Percentiles rank a stretch among this genome's conserved stretches.
phyloP scores from a whole-genome alignment of 768 basidiomycete species.

The Suillus placidus region DNA sequence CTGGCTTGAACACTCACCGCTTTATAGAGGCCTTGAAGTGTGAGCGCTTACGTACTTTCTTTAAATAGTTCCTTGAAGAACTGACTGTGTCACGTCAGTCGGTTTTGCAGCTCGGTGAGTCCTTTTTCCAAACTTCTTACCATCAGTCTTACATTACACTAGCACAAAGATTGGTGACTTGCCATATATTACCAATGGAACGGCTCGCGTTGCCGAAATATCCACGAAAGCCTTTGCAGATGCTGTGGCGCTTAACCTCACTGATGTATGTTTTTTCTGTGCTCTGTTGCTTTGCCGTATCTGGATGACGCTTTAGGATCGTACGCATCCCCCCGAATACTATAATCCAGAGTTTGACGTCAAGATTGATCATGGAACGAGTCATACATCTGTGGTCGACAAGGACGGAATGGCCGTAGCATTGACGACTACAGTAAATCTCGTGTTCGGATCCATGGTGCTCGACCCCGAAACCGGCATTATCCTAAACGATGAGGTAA shows the following conservation, averaged over 20 bases:
- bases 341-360: conserved; percentile 85
- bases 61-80: conserved; percentile 19
- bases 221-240: conserved; percentile 70
- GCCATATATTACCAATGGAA: conserved; percentile 55
- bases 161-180: conserved; percentile 88
- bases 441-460: conserved; percentile 86
- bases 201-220: conserved; percentile 61
- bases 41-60: conserved; percentile 33
- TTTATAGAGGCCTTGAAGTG: conserved; percentile 86
- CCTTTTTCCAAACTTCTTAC: neutral
- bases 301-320: conserved; percentile 52
- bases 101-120: conserved; percentile 65
- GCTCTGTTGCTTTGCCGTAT: conserved; percentile 10
- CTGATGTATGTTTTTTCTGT: conserved; percentile 63
- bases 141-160: conserved; percentile 20
- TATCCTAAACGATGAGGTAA: conserved; percentile 84
- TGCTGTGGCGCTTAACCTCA: conserved; percentile 65
- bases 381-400: conserved; percentile 85
- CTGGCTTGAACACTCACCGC: conserved; percentile 73
- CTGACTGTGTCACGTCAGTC: conserved; percentile 37
- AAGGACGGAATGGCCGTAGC: conserved; percentile 84
- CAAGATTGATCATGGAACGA: conserved; percentile 88
- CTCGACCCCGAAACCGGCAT: conserved; percentile 87
- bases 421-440: conserved; percentile 87
- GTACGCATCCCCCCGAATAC: conserved; percentile 78